Base-by-base conservation (phyloP, 2,329 filamentous ascomycete genomes). In the Diplodia sapinea region DNA sequence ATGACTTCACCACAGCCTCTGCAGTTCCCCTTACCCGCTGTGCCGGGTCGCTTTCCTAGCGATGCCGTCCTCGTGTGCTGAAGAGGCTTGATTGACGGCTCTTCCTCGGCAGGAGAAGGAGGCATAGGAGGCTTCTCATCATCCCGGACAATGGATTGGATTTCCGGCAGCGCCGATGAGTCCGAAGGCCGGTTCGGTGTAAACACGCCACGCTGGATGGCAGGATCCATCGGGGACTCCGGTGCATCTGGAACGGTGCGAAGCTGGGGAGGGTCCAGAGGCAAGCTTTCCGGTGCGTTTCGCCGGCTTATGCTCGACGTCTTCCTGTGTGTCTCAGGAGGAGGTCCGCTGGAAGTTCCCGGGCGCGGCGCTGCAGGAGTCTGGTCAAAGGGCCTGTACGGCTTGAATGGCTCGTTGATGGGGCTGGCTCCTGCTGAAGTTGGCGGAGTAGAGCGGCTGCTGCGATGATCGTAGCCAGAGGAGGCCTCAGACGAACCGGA, bases 1-100 rank as follows among this genome's bases (percentile, higher is more conserved):
- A 99, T 98, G 7, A 85, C 82, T 55, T 90, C 82, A 3, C 87
- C 84, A 78, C 95, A 99, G 1, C 92, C 91, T 74, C 93, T 92
- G 82, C 95, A 99, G 70, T 87, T 88, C 2, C 92, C 92, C 67
- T 92, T 90, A 33, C 52, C 49, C 65, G 65, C 47, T 1, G 79
- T 80, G 12, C 55, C 43, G n/a, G 55, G 47, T 8, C 65, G 65
- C 56, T 29, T 76, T 6, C 77, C 57, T 56, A 67, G 40, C 47
- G 65, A 59, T 26, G 47, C 57, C 40, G 67, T 59, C 65, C 65
- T 52, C 47, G 68, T 69, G 4, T 71, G 70, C n/a, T 70, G 68
- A 29, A 73, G 66, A 61, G 74, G 72, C 65, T 68, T 50, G 64
- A 36, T 64, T 67, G 36, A 33, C 11, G 36, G 13, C 57, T 55